Evolutionary conservation across 2,329 filamentous ascomycete genomes (phyloP).

Genomic region (Decorospora gaudefroyi): DNA sequence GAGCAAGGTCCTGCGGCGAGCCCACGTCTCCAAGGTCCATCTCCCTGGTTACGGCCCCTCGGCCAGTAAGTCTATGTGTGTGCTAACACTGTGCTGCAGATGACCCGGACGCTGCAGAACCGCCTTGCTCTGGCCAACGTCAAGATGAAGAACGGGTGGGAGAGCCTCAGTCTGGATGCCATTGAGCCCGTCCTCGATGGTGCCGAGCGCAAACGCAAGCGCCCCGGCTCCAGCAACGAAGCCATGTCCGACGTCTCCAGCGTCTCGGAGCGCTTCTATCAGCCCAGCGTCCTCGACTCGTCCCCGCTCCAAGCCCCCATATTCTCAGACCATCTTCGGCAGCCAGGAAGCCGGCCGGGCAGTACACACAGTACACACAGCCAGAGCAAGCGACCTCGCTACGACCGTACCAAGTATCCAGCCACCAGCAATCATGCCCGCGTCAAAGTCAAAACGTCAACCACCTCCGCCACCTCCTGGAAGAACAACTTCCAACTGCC

Average conservation of each 20-base stretch:
- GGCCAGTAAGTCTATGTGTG: slow-evolving; percentile 22
- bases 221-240: slow-evolving; percentile 68
- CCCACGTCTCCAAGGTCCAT: slow-evolving; percentile 51
- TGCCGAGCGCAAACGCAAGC: slow-evolving; percentile 74
- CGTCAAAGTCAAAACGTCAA: slow-evolving; percentile 65
- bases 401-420: slow-evolving; percentile 40
- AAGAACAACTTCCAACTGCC: slow-evolving; percentile 76
- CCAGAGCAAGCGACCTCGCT: slow-evolving; percentile 46
- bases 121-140: slow-evolving; percentile 94
- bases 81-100: slow-evolving; percentile 60
- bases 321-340: slow-evolving; percentile 78
- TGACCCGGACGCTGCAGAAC: slow-evolving; percentile 90
- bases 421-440: slow-evolving; percentile 66
- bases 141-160: slow-evolving; percentile 95
- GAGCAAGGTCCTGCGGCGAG: slow-evolving; percentile 50
- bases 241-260: slow-evolving; percentile 84
- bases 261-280: slow-evolving; percentile 75
- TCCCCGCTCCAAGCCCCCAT: slow-evolving; percentile 81
- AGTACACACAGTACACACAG: slow-evolving; percentile 55
- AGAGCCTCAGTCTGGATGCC: slow-evolving; percentile 81
- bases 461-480: slow-evolving; percentile 66
- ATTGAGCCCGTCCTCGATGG: slow-evolving; percentile 80
- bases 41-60: slow-evolving; percentile 19
- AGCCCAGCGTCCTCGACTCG: slow-evolving; percentile 72
- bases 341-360: slow-evolving; percentile 59